These are phyloP conservation scores for Chalciporus sphaerocephalus DNA, from an alignment of 768 basidiomycete genomes.

Conservation along the genomic window DNA sequence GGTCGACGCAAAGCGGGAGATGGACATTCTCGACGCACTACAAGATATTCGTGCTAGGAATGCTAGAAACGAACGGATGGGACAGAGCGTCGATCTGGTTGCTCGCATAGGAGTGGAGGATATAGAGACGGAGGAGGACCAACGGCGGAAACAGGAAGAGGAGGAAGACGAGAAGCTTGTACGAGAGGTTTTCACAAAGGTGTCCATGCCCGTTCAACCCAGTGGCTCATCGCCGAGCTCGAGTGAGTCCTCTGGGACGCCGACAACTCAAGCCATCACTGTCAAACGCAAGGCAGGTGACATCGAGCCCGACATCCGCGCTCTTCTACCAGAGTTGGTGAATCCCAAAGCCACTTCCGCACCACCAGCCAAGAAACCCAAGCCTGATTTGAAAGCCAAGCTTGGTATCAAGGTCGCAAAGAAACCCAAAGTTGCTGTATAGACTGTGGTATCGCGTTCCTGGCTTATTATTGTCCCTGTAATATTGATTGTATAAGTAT, in stretches of 20 bases:
- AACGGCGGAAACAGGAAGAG: slow-evolving; percentile 62
- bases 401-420: slow-evolving; percentile 76
- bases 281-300: slow-evolving; percentile 84
- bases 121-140: slow-evolving; percentile 73
- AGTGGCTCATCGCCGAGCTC: slow-evolving; percentile 22
- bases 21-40: slow-evolving; percentile 95
- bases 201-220: slow-evolving; percentile 37
- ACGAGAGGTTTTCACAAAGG: slow-evolving; percentile 80
- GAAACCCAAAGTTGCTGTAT: slow-evolving; percentile 35
- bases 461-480: slow-evolving; percentile 12
- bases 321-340: slow-evolving; percentile 65
- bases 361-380: slow-evolving; percentile 56
- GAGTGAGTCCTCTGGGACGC: slow-evolving; percentile 18
- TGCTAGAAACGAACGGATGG: slow-evolving; percentile 83
- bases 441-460: slow-evolving; percentile 9
- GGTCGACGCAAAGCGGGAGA: slow-evolving; percentile 89
- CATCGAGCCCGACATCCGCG: slow-evolving; percentile 67
- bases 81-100: slow-evolving; percentile 65
- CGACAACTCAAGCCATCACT: slow-evolving; percentile 44
- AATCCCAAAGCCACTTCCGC: slow-evolving; percentile 41
- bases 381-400: slow-evolving; percentile 53
- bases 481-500: slow-evolving; percentile 12
- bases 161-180: slow-evolving; percentile 92
- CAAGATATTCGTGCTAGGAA: slow-evolving; percentile 88
- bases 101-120: slow-evolving; percentile 63